Base-by-base conservation (phyloP, 140 eudicot genomes). In the Bidens hawaiensis region DNA sequence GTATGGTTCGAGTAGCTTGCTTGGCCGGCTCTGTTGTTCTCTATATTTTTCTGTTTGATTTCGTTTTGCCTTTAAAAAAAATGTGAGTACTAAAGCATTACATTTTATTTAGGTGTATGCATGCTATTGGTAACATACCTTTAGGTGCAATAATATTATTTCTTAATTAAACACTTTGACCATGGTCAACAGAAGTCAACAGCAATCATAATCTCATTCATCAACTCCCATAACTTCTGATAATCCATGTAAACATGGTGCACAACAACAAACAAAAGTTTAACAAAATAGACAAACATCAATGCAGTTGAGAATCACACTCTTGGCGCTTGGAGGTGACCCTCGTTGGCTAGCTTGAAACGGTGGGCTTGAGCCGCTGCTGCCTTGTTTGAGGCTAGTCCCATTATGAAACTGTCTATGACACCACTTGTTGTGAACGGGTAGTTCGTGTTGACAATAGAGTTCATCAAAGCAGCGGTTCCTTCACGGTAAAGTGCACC, bases 401-500 rank as follows among this genome's bases (percentile, higher is more conserved):
- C 81, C 1, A 79, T 76, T 21, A 74, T 41, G 31, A 94, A 88
- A 57, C 81, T 72, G 21, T 80, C 81, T 5, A 83, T 64, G 5
- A 91, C 98, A 48, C 82, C 89, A 54, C 21, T 70, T 1, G 91
- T 79, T 56, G 95, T 73, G 83, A 78, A 87, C 13, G 95, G 91
- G 71, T 82, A 91, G 58, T 71, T 67, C 22, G 3, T 42, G 80
- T 72, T 62, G 40, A 81, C 90, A 82, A 94, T 81, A 50, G 97
- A 85, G 82, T 94, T 94, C 5, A 94, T 80, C 62, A 85, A 72
- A 45, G 99, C 67, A 51, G 97, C 97, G 6, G 97, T 83, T 24
- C 90, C 99, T 83, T 94, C 97, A 3, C 97, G 82, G 73, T 85
- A 94, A 45, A 94, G 94, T 21, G 79, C 87, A 9, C 95, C 88